A percentile compares a stretch with the other conserved stretches of the same genome.
These are phyloP conservation scores for Penicillium cataractarum DNA, from an alignment of 495 filamentous ascomycete species.

Conservation along the genomic window DNA sequence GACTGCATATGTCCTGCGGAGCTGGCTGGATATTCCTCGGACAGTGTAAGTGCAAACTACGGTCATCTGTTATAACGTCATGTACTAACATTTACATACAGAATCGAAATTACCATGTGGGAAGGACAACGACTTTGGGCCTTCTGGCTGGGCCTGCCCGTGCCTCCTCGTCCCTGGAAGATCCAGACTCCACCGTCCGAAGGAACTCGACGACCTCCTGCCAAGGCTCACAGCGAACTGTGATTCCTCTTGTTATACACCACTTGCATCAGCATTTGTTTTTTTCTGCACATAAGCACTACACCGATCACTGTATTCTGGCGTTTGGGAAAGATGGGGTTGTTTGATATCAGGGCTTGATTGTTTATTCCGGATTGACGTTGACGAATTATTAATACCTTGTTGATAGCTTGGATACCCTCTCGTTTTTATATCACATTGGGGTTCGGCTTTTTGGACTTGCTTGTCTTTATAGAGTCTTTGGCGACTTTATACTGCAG, in stretches of 20 bases:
- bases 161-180: constrained; percentile 68
- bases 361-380: constrained; percentile 8
- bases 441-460: not conserved
- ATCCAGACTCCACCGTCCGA: constrained; percentile 49
- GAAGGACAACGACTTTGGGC: constrained; percentile 70
- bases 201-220: not conserved
- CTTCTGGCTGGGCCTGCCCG: constrained; percentile 78
- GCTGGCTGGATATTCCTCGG: constrained; percentile 70
- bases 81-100: constrained; percentile 31
- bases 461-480: not conserved
- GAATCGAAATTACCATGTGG: constrained; percentile 59
- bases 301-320: constrained; percentile 8
- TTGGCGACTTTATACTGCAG: not conserved
- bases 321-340: constrained; percentile 9
- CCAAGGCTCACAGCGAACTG: constrained; percentile 47
- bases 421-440: not conserved
- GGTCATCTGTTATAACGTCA: not conserved
- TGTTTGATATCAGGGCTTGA: constrained; percentile 1
- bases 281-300: constrained; percentile 17
- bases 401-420: not conserved
- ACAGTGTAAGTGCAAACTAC: constrained; percentile 70
- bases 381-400: not conserved
- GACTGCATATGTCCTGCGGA: constrained; percentile 64
- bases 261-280: constrained; percentile 14
- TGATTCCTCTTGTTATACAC: constrained; percentile 28